Evolutionary conservation across 495 filamentous ascomycete species (phyloP).

Genomic region (Hapsidospora chrysogenum): DNA sequence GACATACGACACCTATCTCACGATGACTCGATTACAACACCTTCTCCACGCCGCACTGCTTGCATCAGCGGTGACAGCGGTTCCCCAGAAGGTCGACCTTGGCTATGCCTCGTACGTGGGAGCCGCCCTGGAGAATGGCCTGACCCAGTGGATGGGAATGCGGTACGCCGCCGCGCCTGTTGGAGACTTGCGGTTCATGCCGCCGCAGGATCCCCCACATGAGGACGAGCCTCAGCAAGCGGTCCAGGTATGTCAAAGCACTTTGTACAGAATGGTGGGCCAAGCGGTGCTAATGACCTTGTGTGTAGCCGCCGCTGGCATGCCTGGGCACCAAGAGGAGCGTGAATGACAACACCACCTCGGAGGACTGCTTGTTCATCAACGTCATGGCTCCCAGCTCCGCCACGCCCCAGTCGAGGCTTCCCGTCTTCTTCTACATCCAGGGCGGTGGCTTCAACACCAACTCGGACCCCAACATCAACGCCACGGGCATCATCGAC

Average conservation of each 20-base stretch:
- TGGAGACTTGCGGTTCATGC: constrained; percentile 39
- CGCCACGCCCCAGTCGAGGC: constrained; percentile 21
- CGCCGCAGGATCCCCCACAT: constrained; percentile 33
- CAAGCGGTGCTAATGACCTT: too few relatives aligned
- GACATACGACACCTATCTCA: too few relatives aligned
- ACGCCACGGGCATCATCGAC: constrained; percentile 29
- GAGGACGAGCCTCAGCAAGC: constrained; percentile 25
- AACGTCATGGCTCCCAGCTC: constrained; percentile 46
- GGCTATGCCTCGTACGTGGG: constrained; percentile 6
- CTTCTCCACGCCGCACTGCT: background rate
- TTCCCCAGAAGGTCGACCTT: constrained; percentile 4
- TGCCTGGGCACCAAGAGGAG: constrained; percentile 3
- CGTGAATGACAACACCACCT: constrained; percentile 5
- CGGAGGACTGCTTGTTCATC: constrained; percentile 45
- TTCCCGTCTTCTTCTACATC: constrained; percentile 51
- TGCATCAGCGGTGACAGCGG: background rate
- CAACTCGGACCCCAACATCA: constrained; percentile 39
- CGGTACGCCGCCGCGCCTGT: constrained; percentile 46
- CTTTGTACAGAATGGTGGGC: too few relatives aligned
- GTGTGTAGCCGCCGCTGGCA: constrained; percentile 3
- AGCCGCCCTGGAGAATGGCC: constrained; percentile 13
- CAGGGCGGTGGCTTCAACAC: constrained; percentile 51
- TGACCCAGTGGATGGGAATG: constrained; percentile 49
- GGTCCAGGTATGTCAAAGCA: constrained; percentile 21
- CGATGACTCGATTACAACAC: too few relatives aligned